Conservation (phyloP, 1,139 yeast genomes). For the Scheffersomyces titani region DNA sequence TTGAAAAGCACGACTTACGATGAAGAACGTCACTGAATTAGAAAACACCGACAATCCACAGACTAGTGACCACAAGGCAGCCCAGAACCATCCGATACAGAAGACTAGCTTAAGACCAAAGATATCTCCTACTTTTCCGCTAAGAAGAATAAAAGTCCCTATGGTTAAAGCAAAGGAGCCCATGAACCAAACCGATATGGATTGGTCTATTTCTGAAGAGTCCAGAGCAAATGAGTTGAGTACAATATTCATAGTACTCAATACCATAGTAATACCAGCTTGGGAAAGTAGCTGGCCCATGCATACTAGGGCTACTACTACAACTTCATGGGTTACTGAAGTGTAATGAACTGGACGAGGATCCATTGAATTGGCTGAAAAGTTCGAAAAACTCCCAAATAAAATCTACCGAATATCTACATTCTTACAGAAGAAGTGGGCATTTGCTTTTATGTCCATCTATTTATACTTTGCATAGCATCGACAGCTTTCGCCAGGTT, state of each 20-base stretch:
- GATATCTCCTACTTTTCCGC: constrained; percentile 56
- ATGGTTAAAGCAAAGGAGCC: constrained; percentile 58
- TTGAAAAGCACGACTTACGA: constrained; percentile 53
- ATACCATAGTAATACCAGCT: constrained; percentile 40
- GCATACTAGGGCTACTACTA: constrained; percentile 16
- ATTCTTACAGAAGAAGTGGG: neutral
- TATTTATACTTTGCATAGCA: neutral
- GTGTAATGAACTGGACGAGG: constrained; percentile 17
- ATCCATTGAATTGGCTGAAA: constrained; percentile 8
- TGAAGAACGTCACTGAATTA: constrained; percentile 45
- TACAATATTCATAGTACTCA: constrained; percentile 41
- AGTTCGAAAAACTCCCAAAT: neutral
- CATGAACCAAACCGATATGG: constrained; percentile 53
- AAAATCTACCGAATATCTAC: neutral
- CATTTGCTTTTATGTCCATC: neutral
- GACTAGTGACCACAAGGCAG: constrained; percentile 45
- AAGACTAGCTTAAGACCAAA: constrained; percentile 50
- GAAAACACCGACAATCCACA: constrained; percentile 50
- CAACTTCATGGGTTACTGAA: constrained; percentile 16
- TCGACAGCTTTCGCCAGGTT: neutral
- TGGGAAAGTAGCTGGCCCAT: constrained; percentile 38
- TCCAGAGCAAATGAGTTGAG: constrained; percentile 26
- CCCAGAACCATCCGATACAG: constrained; percentile 47
- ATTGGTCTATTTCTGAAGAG: constrained; percentile 14
- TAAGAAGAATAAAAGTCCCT: constrained; percentile 53